Evolutionary conservation across 2,329 filamentous ascomycete genomes (phyloP), one percentile per base, ranked within the genome.

Genomic region (Orbilia oligospora): DNA sequence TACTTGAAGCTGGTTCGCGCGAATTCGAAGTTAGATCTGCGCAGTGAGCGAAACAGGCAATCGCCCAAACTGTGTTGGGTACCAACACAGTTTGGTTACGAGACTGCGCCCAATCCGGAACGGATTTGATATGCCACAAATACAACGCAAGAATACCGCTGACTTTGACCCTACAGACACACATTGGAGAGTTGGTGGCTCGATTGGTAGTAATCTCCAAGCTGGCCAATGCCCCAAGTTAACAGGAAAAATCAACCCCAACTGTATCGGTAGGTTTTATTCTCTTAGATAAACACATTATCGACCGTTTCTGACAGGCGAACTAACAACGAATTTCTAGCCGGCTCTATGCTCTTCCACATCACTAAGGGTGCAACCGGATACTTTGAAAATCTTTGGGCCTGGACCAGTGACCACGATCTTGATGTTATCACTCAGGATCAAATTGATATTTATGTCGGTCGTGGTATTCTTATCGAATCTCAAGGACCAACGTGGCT

Each of bases 331-430:
- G 22, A 8, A 12, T 0, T 41, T 41, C 12, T 27, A 76, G 73
- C 83, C 2, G 83, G 84, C 0, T 85, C 84, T 66, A 83, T 85
- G 81, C 82, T 83, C 22, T 83, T 86, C 80, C 85, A 86, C 72
- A 82, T 87, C 22, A 83, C 83, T 0, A 66, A 80, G 10, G 76
- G 78, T 3, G 83, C 82, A 0, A 81, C 81, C 30, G 56, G 84
- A 1, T 87, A 87, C 76, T 82, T 87, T 55, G 86, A 87, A 78
- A 87, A 89, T 81, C 82, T 86, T 71, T 86, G 86, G 86, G 83
- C 51, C 22, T 58, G 38, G 48, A 58, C 51, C 5, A 58, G 53
- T 12, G 36, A 63, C 36, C 51, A 46, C 18, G 51, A 70, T 30
- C 44, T 55, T 8, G 53, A 44, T 36, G 24, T 48, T 22, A 5